These are phyloP conservation scores for Calocybe gangraenosa DNA, from an alignment of 768 basidiomycete genomes.

Conservation along the genomic window DNA sequence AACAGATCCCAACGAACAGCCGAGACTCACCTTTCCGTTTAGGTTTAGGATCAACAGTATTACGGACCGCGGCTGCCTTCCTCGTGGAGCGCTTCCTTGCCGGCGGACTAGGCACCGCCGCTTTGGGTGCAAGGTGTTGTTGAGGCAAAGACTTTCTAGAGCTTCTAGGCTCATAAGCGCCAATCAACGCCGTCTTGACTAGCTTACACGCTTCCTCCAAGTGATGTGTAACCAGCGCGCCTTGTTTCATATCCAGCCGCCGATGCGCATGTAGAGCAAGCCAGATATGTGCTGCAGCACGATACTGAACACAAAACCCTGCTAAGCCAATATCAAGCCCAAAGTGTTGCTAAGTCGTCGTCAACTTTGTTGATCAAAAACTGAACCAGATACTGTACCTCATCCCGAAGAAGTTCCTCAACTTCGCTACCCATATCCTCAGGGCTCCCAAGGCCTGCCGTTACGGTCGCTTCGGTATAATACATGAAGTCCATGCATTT, in stretches of 20 bases:
- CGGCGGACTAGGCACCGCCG: slow-evolving; percentile 1
- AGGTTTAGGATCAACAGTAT: slow-evolving; percentile 42
- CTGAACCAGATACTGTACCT: slow-evolving; percentile 31
- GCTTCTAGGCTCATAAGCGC: slow-evolving; percentile 9
- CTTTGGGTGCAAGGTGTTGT: slow-evolving; percentile 18
- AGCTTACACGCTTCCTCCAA: slow-evolving; percentile 49
- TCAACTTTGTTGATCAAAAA: not conserved
- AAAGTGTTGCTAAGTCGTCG: slow-evolving; percentile 23
- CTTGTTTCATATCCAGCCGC: slow-evolving; percentile 38
- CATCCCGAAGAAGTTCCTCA: slow-evolving; percentile 31
- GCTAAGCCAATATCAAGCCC: slow-evolving; percentile 30
- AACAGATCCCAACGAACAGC: not conserved
- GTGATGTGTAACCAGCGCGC: slow-evolving; percentile 42
- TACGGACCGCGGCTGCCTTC: slow-evolving; percentile 15
- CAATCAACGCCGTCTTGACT: slow-evolving; percentile 35
- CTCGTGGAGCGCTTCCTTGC: slow-evolving; percentile 11
- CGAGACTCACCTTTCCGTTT: slow-evolving; percentile 31
- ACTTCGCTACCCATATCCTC: slow-evolving; percentile 38
- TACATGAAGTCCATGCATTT: slow-evolving; percentile 52
- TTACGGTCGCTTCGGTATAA: slow-evolving; percentile 23
- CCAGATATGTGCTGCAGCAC: slow-evolving; percentile 59
- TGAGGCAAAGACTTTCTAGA: slow-evolving; percentile 25
- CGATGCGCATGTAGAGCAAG: slow-evolving; percentile 69
- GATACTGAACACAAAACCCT: slow-evolving; percentile 41
- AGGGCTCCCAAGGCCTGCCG: slow-evolving; percentile 23